Evolutionary conservation across 371 early-diverging fungal species (phyloP).

Genomic region (Lichtheimia ramosa): DNA sequence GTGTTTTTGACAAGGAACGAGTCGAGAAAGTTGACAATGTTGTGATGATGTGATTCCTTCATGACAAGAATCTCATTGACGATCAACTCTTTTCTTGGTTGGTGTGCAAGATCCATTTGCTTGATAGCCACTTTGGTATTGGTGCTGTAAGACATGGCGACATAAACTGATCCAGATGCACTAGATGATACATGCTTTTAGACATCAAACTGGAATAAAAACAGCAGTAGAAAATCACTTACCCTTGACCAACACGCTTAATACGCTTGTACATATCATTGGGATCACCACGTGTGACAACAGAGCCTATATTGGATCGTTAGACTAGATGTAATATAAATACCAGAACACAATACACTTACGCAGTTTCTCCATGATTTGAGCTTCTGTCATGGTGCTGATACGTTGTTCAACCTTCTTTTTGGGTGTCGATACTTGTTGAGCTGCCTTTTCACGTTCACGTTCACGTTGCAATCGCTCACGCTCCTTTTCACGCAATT

Average conservation of each 20-base stretch:
- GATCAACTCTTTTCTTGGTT: conserved; percentile 93
- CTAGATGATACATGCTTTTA: conserved; percentile 30
- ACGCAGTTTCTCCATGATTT: conserved; percentile 89
- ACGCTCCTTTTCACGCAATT: conserved; percentile 14
- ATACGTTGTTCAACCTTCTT: conserved; percentile 73
- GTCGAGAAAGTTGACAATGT: conserved; percentile 95
- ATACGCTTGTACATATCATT: conserved; percentile 80
- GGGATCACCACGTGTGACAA: conserved; percentile 91
- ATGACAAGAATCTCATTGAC: conserved; percentile 97
- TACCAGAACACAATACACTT: conserved; percentile 18
- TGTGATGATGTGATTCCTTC: conserved; percentile 93
- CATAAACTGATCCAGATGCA: conserved; percentile 95
- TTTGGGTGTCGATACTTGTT: conserved; percentile 32
- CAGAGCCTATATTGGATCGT: conserved; percentile 27
- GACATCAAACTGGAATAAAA: too few species aligned
- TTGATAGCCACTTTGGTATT: conserved; percentile 92
- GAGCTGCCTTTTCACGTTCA: conserved; percentile 25
- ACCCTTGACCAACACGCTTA: conserved; percentile 97
- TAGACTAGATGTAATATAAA: neutral
- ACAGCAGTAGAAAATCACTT: conserved; percentile 10
- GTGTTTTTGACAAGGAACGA: conserved; percentile 78
- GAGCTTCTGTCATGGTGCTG: conserved; percentile 87
- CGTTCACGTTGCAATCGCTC: conserved; percentile 17
- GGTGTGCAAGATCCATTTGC: conserved; percentile 92
- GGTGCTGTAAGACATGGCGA: conserved; percentile 69